phyloP scores from a whole-genome alignment of 2,329 filamentous ascomycete genomes.

The Xylaria sp. region DNA sequence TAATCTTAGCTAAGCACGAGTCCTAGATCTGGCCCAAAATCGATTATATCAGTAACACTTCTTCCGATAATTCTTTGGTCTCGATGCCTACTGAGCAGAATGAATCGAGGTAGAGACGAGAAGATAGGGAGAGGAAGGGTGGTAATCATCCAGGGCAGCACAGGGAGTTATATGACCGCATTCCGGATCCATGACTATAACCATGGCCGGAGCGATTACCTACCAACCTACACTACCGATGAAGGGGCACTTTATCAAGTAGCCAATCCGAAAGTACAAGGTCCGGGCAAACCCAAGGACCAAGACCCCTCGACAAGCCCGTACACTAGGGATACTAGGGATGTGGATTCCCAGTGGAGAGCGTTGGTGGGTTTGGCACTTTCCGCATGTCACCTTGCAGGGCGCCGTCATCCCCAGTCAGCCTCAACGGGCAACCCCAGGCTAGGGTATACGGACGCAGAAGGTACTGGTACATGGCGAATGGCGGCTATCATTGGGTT shows the following conservation, averaged over 20 bases:
- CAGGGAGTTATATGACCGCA: conserved; percentile 33
- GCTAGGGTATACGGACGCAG: conserved; percentile 12
- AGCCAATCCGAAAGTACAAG: conserved; percentile 32
- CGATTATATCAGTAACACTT: conserved; percentile 15
- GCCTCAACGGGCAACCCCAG: conserved; percentile 34
- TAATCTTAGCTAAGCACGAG: conserved; percentile 36
- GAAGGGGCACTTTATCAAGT: conserved; percentile 20
- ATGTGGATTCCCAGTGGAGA: conserved; percentile 37
- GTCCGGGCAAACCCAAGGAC: conserved; percentile 27
- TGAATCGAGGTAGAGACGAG: conserved; percentile 21
- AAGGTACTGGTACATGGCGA: conserved; percentile 18
- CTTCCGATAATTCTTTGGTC: conserved; percentile 8
- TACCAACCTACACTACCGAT: conserved; percentile 21
- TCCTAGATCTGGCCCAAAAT: conserved; percentile 31
- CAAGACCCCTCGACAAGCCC: conserved; percentile 31
- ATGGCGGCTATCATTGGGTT: conserved; percentile 30
- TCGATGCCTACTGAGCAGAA: conserved; percentile 8
- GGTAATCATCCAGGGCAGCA: conserved; percentile 18
- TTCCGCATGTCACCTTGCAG: conserved; percentile 32
- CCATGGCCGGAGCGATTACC: conserved; percentile 21
- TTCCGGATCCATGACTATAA: conserved; percentile 26
- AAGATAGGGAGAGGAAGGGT: conserved; percentile 11
- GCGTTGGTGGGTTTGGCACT: conserved; percentile 32
- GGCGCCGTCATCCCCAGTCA: conserved; percentile 34
- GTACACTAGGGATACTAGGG: conserved; percentile 33